These are phyloP conservation scores for Fistulinella prunicolor DNA, from an alignment of 768 basidiomycete genomes.

Conservation along the genomic window DNA sequence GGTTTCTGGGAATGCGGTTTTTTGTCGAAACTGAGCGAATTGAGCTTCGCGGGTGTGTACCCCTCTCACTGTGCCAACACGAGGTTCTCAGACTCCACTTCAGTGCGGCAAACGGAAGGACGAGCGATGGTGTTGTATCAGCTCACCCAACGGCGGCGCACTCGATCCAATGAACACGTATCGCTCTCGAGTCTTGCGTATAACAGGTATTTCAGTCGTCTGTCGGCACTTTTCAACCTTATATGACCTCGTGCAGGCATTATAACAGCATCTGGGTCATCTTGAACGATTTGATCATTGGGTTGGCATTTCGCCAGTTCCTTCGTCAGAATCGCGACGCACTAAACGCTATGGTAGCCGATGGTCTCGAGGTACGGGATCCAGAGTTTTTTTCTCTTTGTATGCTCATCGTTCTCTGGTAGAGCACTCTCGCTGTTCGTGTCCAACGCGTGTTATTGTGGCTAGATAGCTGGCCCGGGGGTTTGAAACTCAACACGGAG, in stretches of 20 bases:
- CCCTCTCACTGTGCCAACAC: neutral
- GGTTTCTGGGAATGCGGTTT: neutral
- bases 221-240: neutral
- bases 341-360: conserved; percentile 41
- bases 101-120: conserved; percentile 62
- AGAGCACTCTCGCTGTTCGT: conserved; percentile 29
- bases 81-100: neutral
- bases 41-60: conserved; percentile 27
- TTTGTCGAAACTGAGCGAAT: conserved; percentile 14
- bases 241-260: conserved; percentile 49
- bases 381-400: neutral
- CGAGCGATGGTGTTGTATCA: conserved; percentile 47
- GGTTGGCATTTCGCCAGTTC: conserved; percentile 67
- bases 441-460: conserved; percentile 61
- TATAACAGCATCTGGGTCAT: conserved; percentile 92
- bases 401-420: neutral
- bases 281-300: conserved; percentile 86
- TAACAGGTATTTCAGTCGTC: conserved; percentile 50
- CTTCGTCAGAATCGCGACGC: conserved; percentile 59
- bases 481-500: conserved; percentile 93
- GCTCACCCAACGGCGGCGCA: conserved; percentile 36
- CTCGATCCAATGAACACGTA: conserved; percentile 34
- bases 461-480: conserved; percentile 95
- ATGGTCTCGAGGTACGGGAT: conserved; percentile 40
- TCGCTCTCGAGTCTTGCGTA: conserved; percentile 52